Evolutionary conservation across 441 rosid species (phyloP), one percentile per base, ranked within the genome.

Genomic region (Brassica hybrid): DNA sequence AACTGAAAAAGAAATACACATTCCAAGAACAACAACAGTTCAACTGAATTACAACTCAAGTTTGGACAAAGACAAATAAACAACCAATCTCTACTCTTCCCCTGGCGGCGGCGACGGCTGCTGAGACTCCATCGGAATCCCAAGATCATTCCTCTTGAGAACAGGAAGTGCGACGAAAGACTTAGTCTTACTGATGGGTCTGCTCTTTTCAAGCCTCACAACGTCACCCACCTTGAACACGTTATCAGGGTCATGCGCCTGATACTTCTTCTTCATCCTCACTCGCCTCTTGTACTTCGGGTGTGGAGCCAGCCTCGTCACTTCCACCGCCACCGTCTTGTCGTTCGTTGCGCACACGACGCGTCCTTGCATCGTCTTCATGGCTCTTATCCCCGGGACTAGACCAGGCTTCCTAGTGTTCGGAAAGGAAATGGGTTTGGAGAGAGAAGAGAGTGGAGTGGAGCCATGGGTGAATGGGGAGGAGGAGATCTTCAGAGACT

Each of bases 241-340:
- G 81, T 90, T 92, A 1, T 88, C 92, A 1, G 90, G 94, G 92
- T 94, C 97, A 82, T 94, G 98, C 61, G 90, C 98, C 67, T 90
- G 97, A 86, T 67, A 89, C 92, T 88, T 91, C 89, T 89, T 91
- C 98, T 91, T 94, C 89, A 71, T 91, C 82, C 94, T 84, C 5
- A 94, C 86, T 61, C 94, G 86, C 52, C 96, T 89, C 84, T 86
- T 88, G 89, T 94, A 94, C 86, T 91, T 94, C 0, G 97, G 98
- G 62, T 91, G 91, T 0, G 90, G 91, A 58, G 89, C 94, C 18
- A 91, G 73, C 21, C 97, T 84, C 63, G 82, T 80, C 41, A 54
- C 58, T 16, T 54, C 97, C 45, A 94, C 98, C 0, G 93, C 76
- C 50, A 94, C 96, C 0, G 97, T 91, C 88, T 91, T 94, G 84